Conservation (phyloP, 208 protist species). For the Wallacemonas rigidus region DNA sequence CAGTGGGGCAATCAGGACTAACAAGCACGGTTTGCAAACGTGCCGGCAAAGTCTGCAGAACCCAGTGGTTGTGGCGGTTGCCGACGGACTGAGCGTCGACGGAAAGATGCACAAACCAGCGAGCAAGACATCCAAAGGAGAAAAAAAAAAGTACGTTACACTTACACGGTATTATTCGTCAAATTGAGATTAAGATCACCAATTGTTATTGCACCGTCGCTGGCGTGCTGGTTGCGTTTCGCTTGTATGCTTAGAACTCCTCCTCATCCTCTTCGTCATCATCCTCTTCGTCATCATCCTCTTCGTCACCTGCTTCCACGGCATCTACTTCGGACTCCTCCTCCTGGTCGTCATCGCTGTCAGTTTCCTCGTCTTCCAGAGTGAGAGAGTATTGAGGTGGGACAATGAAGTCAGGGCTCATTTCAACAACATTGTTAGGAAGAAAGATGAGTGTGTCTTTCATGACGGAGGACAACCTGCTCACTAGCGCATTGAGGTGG, state of each 20-base stretch:
- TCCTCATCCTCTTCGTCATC: slow-evolving; percentile 28
- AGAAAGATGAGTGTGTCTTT: slow-evolving; percentile 71
- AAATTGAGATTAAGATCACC: slow-evolving; percentile 5
- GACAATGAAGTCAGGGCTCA: slow-evolving; percentile 72
- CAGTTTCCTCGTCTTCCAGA: slow-evolving; percentile 27
- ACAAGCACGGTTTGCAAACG: too few species aligned
- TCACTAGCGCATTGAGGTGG: slow-evolving; percentile 55
- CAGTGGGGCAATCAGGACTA: too few species aligned
- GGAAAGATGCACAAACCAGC: background rate
- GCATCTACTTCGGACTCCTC: slow-evolving; percentile 17
- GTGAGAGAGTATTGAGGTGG: slow-evolving; percentile 61
- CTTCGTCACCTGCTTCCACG: slow-evolving; percentile 21
- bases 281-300: slow-evolving; percentile 33
- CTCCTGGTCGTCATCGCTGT: slow-evolving; percentile 9
- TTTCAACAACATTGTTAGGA: slow-evolving; percentile 81
- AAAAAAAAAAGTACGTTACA: slow-evolving; percentile 1
- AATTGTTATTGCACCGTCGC: background rate
- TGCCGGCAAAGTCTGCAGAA: too few species aligned
- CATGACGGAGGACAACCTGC: slow-evolving; percentile 46
- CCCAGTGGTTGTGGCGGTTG: too few species aligned
- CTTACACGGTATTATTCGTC: slow-evolving; percentile 24
- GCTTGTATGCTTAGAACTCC: slow-evolving; percentile 21
- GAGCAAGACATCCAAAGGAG: slow-evolving; percentile 4
- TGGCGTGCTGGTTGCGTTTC: slow-evolving; percentile 16
- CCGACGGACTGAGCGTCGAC: too few species aligned